Evolutionary conservation across 2,329 filamentous ascomycete genomes (phyloP).

Genomic region (Xylariaceae sp.): DNA sequence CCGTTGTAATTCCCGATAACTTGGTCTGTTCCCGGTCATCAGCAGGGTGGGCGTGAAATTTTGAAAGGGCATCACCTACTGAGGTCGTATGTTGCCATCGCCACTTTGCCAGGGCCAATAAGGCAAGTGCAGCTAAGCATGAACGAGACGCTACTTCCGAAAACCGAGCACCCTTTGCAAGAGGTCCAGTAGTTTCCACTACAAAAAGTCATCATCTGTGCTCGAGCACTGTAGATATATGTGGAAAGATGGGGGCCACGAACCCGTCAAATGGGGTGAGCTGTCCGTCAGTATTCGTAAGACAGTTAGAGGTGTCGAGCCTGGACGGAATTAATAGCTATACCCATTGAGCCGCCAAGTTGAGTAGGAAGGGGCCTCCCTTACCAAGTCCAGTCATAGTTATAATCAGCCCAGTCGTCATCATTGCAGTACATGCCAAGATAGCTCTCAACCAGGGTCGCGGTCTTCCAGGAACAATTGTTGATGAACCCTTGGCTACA

Average conservation of each 20-base stretch:
- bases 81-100: slow-evolving; percentile 24
- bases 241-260: slow-evolving; percentile 5
- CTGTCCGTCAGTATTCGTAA: slow-evolving; percentile 28
- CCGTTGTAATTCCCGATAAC: slow-evolving; percentile 37
- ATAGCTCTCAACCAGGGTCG: slow-evolving; percentile 29
- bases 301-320: slow-evolving; percentile 35
- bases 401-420: slow-evolving; percentile 30
- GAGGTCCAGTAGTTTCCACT: slow-evolving; percentile 29
- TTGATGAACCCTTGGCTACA: slow-evolving; percentile 29
- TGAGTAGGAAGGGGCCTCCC: not conserved
- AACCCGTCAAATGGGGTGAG: slow-evolving; percentile 23
- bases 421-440: slow-evolving; percentile 41
- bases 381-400: slow-evolving; percentile 40
- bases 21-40: slow-evolving; percentile 26
- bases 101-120: slow-evolving; percentile 14
- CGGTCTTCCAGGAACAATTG: slow-evolving; percentile 36
- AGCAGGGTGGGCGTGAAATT: slow-evolving; percentile 3
- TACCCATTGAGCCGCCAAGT: not conserved
- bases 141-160: slow-evolving; percentile 22
- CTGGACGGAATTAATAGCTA: slow-evolving; percentile 19
- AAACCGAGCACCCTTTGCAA: slow-evolving; percentile 27
- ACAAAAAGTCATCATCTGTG: slow-evolving; percentile 1
- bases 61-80: slow-evolving; percentile 18
- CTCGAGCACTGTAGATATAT: not conserved
- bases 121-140: slow-evolving; percentile 28